phyloP scores from a whole-genome alignment of 2,329 filamentous ascomycete species.

The Penicillium sp. region DNA sequence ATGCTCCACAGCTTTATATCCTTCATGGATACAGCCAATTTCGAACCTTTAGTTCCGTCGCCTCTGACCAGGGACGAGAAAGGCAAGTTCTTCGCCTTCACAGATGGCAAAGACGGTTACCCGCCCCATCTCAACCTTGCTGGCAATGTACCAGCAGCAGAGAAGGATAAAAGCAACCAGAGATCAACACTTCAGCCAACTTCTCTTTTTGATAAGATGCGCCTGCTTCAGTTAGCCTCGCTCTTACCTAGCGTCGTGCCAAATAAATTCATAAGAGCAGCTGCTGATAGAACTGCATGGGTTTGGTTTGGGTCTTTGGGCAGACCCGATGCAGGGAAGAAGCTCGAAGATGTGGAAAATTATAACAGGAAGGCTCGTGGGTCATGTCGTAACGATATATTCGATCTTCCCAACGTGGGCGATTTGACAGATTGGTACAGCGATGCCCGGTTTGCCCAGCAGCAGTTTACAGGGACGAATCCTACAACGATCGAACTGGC shows the following conservation, averaged over 20 bases:
- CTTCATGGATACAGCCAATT: conserved; percentile 2
- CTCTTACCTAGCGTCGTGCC: too few species aligned
- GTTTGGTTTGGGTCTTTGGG: too few species aligned
- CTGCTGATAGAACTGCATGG: too few species aligned
- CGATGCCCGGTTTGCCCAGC: conserved; percentile 10
- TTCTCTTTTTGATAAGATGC: too few species aligned
- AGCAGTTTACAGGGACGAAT: conserved; percentile 11
- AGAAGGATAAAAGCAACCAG: neutral
- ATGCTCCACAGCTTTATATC: conserved; percentile 1
- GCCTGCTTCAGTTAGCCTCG: too few species aligned
- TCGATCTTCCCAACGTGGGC: conserved; percentile 8
- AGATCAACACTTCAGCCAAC: neutral
- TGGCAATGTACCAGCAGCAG: too few species aligned
- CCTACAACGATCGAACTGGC: conserved; percentile 8
- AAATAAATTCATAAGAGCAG: too few species aligned
- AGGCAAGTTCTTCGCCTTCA: conserved; percentile 2
- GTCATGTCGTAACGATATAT: neutral
- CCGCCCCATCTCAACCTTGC: conserved; percentile 7
- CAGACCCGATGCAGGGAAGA: too few species aligned
- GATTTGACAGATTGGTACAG: conserved; percentile 11
- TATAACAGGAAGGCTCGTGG: too few species aligned
- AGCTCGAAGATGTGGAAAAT: too few species aligned
- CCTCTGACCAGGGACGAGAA: conserved; percentile 1
- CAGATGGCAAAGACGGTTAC: conserved; percentile 2
- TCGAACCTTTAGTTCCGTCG: conserved; percentile 5